Conservation (phyloP, 2,329 filamentous ascomycete genomes). For the Verticillium tricorpus region DNA sequence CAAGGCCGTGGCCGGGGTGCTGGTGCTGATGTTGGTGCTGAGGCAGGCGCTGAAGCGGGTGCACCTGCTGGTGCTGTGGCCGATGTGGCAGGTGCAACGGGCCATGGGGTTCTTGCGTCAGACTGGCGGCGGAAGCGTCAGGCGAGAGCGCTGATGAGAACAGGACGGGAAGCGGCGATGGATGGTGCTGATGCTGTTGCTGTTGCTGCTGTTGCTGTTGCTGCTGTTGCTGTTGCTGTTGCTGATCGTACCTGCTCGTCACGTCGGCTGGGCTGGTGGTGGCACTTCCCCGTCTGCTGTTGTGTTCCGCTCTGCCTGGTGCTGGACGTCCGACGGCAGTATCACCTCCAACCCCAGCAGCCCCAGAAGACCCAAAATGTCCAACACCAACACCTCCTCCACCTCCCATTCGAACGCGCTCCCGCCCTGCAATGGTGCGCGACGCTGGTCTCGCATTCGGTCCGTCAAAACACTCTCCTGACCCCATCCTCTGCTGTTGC, state of each 20-base stretch:
- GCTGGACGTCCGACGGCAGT: conserved; percentile 3
- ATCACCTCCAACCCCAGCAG: neutral
- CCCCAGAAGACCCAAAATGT: neutral
- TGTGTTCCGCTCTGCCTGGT: conserved; percentile 4
- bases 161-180: neutral
- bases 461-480: neutral
- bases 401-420: neutral
- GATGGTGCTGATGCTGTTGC: conserved; percentile 14
- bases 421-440: conserved; percentile 11
- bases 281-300: conserved; percentile 3
- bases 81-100: conserved; percentile 14
- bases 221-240: neutral
- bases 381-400: neutral
- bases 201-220: conserved; percentile 7
- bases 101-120: neutral
- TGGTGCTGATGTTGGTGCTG: conserved; percentile 10
- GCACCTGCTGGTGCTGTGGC: conserved; percentile 13
- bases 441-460: neutral
- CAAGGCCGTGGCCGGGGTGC: conserved; percentile 3
- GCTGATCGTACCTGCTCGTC: conserved; percentile 2
- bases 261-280: neutral
- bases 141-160: conserved; percentile 1
- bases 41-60: conserved; percentile 17
- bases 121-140: neutral
- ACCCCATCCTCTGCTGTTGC: neutral